Base-by-base conservation (phyloP, 208 protist genomes). In the Trypanosoma lewisi region DNA sequence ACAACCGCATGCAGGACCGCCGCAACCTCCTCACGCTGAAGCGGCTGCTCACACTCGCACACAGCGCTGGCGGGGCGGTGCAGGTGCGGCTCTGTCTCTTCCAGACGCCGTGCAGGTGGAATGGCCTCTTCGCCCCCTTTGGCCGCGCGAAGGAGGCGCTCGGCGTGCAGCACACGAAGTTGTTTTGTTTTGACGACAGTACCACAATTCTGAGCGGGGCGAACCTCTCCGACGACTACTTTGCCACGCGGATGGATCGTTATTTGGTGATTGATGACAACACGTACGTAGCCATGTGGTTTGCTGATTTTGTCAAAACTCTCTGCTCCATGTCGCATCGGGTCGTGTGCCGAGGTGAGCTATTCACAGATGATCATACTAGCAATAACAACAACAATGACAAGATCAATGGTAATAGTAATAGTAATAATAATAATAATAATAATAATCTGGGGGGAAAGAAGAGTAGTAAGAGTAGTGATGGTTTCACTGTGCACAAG, bases 191-290 rank as follows among this genome's bases (percentile, higher is more conserved):
- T 50, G 97, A 98, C 63, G 60, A 63, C 23, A 30, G 33, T 11
- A 65, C 97, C 72, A 91, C 82, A 31, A 70, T 98, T 19, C 47
- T 98, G 9, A 95, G 85, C 16, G 97, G 97, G 3, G 97, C 97
- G 12, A 98, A 98, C 75, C 76, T 98, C 3, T 95, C 83, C 2
- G 86, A 96, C 36, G 87, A 97, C 63, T 98, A 98, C 82, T 98
- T 98, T 47, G 78, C 80, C 19, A 90, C 94, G 14, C 84, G 97
- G 39, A 95, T 97, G 78, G 97, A 98, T 62, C 82, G 96, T 19
- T 98, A 97, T 75, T 45, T 97, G 8, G 75, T 88, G 5, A 72
- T 98, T 37, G 60, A 83, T 44, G 45, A 83, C 33, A 83, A 83
- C 30, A 23, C 62, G 11, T 55, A 80, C 11, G 73, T 97, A 4